Base-by-base conservation (phyloP, 1,284 basidiomycete species). In the Sporisorium sorghi region DNA sequence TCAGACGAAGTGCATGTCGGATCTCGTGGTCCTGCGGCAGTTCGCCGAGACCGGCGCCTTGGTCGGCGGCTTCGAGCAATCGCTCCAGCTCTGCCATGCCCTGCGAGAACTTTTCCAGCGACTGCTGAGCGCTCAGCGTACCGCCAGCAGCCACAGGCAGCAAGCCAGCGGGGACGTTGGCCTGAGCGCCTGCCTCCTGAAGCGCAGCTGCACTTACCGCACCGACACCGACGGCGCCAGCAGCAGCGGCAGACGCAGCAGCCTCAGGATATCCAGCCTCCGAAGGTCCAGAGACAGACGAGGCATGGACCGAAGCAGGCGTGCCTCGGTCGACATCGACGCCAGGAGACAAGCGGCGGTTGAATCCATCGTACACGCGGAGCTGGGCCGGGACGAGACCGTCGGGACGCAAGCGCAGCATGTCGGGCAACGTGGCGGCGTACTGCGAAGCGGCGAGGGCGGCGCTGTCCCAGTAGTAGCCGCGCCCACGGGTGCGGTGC, bases 311-410 rank as follows among this genome's bases (percentile, higher is more conserved):
- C n/a, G 73, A 75, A n/a, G 64, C 64, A 3, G 73, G 73, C 0
- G 73, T 71, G 28, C 60, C 64, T 8, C 73, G 68, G 35, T 75
- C 73, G 23, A 48, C 73, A 23, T 71, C 73, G 28, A 44, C 32
- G 2, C 63, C 68, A 11, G 76, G 69, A 11, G 69, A 73, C 57
- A 77, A 66, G 57, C 79, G 61, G 19, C 76, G 78, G 73, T 57
- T 80, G 82, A 99, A 98, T 82, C 98, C 96, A 78, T 98, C 94
- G 85, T 99, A 99, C 5, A 99, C 94, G 58, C 90, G 89, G 43
- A 91, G 87, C 85, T 99, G 97, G 73, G 90, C 89, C 19, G 89
- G 87, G 69, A 92, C 90, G 5, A 99, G 87, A 48, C 96, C 97
- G 46, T 88, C 90, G 10, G 90, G 88, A 78, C 92, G 92, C 80